Conservation (phyloP, 768 basidiomycete species). For the Austroboletus festivus region DNA sequence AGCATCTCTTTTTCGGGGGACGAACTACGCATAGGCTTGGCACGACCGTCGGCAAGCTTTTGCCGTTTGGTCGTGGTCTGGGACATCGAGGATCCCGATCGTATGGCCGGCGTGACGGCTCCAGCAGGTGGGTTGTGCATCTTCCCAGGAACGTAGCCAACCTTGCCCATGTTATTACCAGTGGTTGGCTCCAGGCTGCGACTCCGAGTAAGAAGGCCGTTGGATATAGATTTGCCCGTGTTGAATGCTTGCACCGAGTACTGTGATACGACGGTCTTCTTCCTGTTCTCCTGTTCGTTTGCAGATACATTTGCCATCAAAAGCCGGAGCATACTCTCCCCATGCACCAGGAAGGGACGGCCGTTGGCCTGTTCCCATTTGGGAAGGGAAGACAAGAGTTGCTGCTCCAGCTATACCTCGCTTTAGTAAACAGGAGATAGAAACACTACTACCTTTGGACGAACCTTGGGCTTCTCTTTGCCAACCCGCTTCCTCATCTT, state of each 20-base stretch:
- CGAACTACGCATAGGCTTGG: constrained; percentile 18
- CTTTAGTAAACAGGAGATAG: background rate
- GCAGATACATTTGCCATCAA: constrained; percentile 72
- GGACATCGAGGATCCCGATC: constrained; percentile 41
- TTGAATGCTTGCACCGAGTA: constrained; percentile 32
- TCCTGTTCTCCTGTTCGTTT: constrained; percentile 79
- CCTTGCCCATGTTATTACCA: constrained; percentile 10
- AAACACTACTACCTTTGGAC: background rate
- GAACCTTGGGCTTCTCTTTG: constrained; percentile 89
- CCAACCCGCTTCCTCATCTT: constrained; percentile 94
- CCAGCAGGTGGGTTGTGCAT: constrained; percentile 24
- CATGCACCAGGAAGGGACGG: constrained; percentile 79
- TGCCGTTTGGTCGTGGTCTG: constrained; percentile 60
- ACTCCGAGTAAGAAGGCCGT: constrained; percentile 21
- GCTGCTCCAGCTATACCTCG: constrained; percentile 81
- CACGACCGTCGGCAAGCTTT: constrained; percentile 44
- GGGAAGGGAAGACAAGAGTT: constrained; percentile 74
- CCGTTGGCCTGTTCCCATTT: constrained; percentile 80
- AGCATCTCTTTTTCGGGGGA: constrained; percentile 26
- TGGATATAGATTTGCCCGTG: constrained; percentile 10
- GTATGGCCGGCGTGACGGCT: constrained; percentile 61
- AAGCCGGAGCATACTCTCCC: constrained; percentile 73
- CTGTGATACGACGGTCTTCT: constrained; percentile 40
- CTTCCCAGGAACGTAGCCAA: constrained; percentile 31
- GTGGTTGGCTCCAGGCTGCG: constrained; percentile 27